Base-by-base conservation (phyloP, 345 rosid species). In the Acer yangbiense region DNA sequence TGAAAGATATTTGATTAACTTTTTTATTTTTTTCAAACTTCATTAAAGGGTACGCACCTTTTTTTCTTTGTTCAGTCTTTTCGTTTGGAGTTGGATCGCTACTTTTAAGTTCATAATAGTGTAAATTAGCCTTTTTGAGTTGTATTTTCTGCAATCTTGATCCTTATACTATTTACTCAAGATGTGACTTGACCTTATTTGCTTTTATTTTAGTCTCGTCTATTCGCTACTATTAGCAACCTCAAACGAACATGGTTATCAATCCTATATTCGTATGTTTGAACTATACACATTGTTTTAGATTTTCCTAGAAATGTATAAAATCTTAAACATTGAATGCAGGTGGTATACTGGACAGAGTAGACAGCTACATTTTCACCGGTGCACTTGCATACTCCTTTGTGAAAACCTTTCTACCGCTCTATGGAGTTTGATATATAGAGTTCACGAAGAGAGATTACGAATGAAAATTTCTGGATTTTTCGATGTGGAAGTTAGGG, bases 301-400 rank as follows among this genome's bases (percentile, higher is more conserved):
- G 20, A n/a, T 58, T 58, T 58, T 64, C 16, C 25, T 9, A 23
- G 1, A 14, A 39, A 9, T 21, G 18, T 43, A 50, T 48, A 10
- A 46, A 62, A 70, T 43, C 44, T 35, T 41, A 25, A 74, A 68
- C 55, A 12, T 61, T 72, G 52, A 21, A 46, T 75, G 76, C 86
- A 93, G 99, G 99, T 65, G 98, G 99, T 64, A 88, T 95, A 72
- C 80, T 95, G 65, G 98, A 95, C 84, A 89, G 96, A 79, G 93
- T 88, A 62, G 98, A 93, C 84, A 95, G 98, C 76, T 95, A 92
- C 85, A 87, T 93, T 54, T 95, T 95, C 93, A 95, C 99, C 0
- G 99, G 98, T 25, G 99, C 99, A 7, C 90, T 95, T 66, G 90
- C 94, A 27, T 91, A 90, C 84, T 89, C 97, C 61, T 93, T 95